Conservation (phyloP, 345 rosid genomes). For the Laguncularia racemosa region DNA sequence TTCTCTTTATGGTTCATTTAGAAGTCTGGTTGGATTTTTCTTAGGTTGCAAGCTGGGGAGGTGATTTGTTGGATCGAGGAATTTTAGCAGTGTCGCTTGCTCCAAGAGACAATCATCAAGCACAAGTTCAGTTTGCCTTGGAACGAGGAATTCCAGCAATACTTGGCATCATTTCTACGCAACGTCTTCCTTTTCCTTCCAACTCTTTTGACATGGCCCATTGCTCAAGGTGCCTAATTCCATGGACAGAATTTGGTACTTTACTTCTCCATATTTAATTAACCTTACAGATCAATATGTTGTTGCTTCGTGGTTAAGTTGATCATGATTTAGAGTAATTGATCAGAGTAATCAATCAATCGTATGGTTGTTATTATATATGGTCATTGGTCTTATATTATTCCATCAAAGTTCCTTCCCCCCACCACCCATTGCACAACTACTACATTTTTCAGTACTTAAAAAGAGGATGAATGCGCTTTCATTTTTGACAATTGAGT, state of each 20-base stretch:
- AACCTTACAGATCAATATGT: too few relatives aligned
- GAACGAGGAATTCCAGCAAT: slow-evolving; percentile 99
- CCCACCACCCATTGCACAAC: too few relatives aligned
- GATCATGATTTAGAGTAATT: too few relatives aligned
- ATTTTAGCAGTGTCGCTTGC: slow-evolving; percentile 89
- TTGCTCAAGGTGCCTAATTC: slow-evolving; percentile 99
- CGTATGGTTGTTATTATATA: too few relatives aligned
- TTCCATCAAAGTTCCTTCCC: too few relatives aligned
- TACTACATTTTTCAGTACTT: too few relatives aligned
- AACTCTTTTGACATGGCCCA: slow-evolving; percentile 98
- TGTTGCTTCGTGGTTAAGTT: too few relatives aligned
- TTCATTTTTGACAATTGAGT: too few relatives aligned
- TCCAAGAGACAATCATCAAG: slow-evolving; percentile 97
- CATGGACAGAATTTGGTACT: slow-evolving; percentile 99
- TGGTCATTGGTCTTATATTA: too few relatives aligned
- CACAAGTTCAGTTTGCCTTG: slow-evolving; percentile 95
- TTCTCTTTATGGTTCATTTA: neutral
- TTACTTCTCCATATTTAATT: neutral
- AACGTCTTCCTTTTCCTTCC: slow-evolving; percentile 93
- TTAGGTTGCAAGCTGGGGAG: slow-evolving; percentile 99
- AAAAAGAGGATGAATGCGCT: too few relatives aligned
- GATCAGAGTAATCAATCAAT: too few relatives aligned
- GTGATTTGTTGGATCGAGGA: slow-evolving; percentile 83
- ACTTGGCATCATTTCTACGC: slow-evolving; percentile 96
- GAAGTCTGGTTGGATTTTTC: slow-evolving; percentile 2